phyloP scores from a whole-genome alignment of 768 basidiomycete species.

The Tulasnella sp. region DNA sequence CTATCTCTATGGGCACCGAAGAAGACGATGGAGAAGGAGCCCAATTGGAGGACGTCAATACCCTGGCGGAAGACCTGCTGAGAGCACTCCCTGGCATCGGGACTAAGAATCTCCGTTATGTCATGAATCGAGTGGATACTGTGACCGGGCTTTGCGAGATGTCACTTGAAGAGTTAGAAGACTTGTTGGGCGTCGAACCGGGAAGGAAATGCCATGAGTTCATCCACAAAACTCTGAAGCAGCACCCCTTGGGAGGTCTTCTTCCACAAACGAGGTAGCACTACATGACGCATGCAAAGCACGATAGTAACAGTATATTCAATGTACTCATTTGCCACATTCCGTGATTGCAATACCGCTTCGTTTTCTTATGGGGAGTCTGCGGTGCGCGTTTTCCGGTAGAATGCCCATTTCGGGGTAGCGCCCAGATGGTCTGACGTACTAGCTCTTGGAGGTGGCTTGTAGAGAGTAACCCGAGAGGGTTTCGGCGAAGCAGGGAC shows the following conservation, averaged over 20 bases:
- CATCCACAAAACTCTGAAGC: constrained; percentile 54
- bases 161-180: constrained; percentile 52
- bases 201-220: constrained; percentile 78
- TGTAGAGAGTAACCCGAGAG: not conserved
- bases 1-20: constrained; percentile 74
- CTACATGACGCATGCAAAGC: not conserved
- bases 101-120: constrained; percentile 73
- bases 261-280: not conserved
- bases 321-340: not conserved
- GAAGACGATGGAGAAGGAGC: constrained; percentile 59
- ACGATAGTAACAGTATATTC: not conserved
- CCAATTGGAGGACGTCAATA: constrained; percentile 32
- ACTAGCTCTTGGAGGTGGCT: not conserved
- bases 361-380: not conserved
- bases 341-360: not conserved
- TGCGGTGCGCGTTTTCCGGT: not conserved
- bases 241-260: not conserved
- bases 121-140: constrained; percentile 72
- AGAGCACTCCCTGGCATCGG: constrained; percentile 76
- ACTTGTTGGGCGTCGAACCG: constrained; percentile 68
- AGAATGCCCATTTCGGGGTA: not conserved
- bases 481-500: not conserved
- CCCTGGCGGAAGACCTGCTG: constrained; percentile 67
- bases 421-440: not conserved
- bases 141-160: constrained; percentile 69